Conservation (phyloP, 2,329 filamentous ascomycete genomes). For the Chrysoporthe cubensis region DNA sequence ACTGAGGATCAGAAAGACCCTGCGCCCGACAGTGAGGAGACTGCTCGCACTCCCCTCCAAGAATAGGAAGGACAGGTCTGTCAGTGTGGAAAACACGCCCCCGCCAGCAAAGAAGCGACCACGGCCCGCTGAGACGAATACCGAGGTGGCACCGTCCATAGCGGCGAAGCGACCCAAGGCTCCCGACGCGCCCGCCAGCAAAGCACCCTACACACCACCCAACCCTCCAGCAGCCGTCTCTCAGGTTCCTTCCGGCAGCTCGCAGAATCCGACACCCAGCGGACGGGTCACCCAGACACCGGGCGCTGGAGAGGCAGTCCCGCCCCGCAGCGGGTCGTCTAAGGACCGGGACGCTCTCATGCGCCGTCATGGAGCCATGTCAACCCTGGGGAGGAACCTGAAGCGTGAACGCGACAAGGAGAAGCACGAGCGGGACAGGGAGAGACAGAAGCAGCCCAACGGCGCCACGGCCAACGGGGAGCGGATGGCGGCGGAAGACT, state of each 20-base stretch:
- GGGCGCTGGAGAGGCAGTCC: slow-evolving; percentile 43
- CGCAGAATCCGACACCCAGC: slow-evolving; percentile 55
- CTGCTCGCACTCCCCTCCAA: slow-evolving; percentile 50
- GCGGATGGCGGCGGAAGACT: slow-evolving; percentile 17
- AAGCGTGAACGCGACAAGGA: slow-evolving; percentile 58
- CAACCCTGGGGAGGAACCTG: slow-evolving; percentile 50
- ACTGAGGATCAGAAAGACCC: slow-evolving; percentile 54
- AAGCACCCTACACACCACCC: slow-evolving; percentile 51
- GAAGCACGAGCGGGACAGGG: slow-evolving; percentile 51
- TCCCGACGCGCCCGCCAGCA: slow-evolving; percentile 43
- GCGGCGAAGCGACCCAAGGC: slow-evolving; percentile 48
- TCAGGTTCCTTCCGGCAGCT: slow-evolving; percentile 57
- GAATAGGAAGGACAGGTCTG: slow-evolving; percentile 47
- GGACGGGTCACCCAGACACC: slow-evolving; percentile 46
- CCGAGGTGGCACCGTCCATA: slow-evolving; percentile 42
- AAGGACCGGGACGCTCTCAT: slow-evolving; percentile 23
- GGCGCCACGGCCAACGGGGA: slow-evolving; percentile 25
- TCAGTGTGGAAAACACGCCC: slow-evolving; percentile 46
- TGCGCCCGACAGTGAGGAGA: slow-evolving; percentile 39
- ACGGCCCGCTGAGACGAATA: slow-evolving; percentile 41
- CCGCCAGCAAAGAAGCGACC: slow-evolving; percentile 55
- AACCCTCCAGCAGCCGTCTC: slow-evolving; percentile 55
- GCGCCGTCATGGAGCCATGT: slow-evolving; percentile 35
- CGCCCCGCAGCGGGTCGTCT: slow-evolving; percentile 37
- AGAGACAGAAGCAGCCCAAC: slow-evolving; percentile 38